Base-by-base conservation (phyloP, 768 basidiomycete species). In the Pholiota molesta region DNA sequence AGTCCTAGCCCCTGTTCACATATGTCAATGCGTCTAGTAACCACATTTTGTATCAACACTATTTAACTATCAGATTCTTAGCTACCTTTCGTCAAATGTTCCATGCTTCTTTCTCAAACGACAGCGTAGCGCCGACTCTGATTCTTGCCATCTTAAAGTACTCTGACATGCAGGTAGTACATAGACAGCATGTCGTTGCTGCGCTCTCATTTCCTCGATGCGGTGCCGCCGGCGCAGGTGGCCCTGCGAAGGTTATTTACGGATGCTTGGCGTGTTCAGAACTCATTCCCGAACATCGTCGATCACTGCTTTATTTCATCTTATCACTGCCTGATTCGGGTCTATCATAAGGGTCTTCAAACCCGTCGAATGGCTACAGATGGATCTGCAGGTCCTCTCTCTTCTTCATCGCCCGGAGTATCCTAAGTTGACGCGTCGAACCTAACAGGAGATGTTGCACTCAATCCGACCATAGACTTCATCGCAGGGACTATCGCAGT, bases 401-500 rank as follows among this genome's bases (percentile, higher is more conserved):
- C 33, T 35, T 53, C 37, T 17, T n/a, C 37, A 17, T 28, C 28
- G 47, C 11, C 53, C 14, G 21, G 47, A 17, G 21, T n/a, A 51
- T 49, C 21, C 33, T 19, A 6, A 39, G 13, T 10, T 14, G 21
- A 29, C 16, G 44, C 23, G 14, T 23, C 23, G 21, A 49, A 26
- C 14, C 42, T 59, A 0, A 9, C 23, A 52, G 52, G 39, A 21
- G 31, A 35, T 72, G 74, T 70, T 31, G 73, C 70, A 55, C 79
- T 88, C 42, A 79, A 86, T 67, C 90, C 91, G 2, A 83, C 83
- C 1, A 72, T 92, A 21, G 91, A 96, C 71, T 94, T 95, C 72
- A 71, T 86, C 44, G 92, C 92, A 5, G 94, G 94, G 5, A 92
- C 92, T 0, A 75, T 88, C 35, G 86, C 87, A 53, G 77, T 77